A percentile compares a stretch with the other conserved stretches of the same genome.
These are phyloP conservation scores for Daldinia childiae DNA, from an alignment of 495 filamentous ascomycete species.

Conservation along the genomic window DNA sequence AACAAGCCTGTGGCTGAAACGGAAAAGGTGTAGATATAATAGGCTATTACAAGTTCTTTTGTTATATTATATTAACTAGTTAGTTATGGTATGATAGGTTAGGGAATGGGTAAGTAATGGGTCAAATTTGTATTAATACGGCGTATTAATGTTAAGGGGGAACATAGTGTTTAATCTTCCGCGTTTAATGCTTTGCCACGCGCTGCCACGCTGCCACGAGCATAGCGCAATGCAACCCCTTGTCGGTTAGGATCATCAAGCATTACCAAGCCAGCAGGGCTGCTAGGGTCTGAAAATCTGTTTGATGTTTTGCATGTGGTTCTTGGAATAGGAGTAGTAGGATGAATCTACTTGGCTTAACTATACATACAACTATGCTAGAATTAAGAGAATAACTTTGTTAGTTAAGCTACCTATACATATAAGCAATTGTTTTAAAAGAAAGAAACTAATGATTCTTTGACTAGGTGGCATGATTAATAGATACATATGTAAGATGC, in stretches of 20 bases:
- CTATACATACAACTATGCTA: neutral
- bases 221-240: neutral
- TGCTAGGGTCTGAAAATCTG: neutral
- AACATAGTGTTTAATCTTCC: neutral
- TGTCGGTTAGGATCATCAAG: neutral
- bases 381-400: neutral
- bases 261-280: conserved; percentile 1
- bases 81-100: neutral
- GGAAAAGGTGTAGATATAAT: conserved; percentile 25
- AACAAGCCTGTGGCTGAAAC: neutral
- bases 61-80: conserved; percentile 2
- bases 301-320: neutral
- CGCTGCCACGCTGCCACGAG: neutral
- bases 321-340: neutral
- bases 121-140: conserved; percentile 1
- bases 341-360: neutral
- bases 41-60: neutral
- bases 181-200: neutral
- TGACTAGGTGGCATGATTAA: neutral
- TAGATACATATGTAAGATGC: neutral
- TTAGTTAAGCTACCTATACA: neutral
- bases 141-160: neutral
- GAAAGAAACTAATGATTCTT: neutral
- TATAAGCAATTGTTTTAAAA: neutral
- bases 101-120: conserved; percentile 1